A percentile compares a stretch with the other conserved stretches of the same genome.
Evolutionary conservation across 768 basidiomycete genomes (phyloP).

Genomic region (Kwoniella bestiolae): DNA sequence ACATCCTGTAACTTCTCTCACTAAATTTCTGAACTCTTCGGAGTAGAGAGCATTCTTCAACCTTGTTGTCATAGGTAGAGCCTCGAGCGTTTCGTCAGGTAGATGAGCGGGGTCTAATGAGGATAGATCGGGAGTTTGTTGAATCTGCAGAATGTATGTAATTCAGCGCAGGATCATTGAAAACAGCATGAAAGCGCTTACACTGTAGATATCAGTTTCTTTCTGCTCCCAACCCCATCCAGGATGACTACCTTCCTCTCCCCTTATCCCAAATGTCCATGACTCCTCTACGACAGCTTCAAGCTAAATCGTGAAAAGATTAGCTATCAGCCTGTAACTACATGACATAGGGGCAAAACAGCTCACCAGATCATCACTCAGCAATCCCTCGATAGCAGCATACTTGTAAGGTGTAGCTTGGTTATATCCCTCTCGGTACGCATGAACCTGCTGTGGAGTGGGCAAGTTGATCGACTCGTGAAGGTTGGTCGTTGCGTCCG

Average conservation of each 20-base stretch:
- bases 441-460: conserved; percentile 18
- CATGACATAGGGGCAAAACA: not conserved
- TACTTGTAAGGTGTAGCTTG: conserved; percentile 77
- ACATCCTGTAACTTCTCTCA: conserved; percentile 86
- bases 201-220: conserved; percentile 98
- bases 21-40: conserved; percentile 73
- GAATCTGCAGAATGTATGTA: conserved; percentile 66
- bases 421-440: conserved; percentile 61
- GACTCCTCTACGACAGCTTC: conserved; percentile 55
- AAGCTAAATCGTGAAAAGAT: conserved; percentile 34
- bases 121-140: conserved; percentile 95
- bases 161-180: not conserved
- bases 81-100: conserved; percentile 72
- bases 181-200: conserved; percentile 41
- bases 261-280: conserved; percentile 50
- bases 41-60: conserved; percentile 94
- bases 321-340: too few relatives aligned
- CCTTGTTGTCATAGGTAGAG: conserved; percentile 75
- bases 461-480: conserved; percentile 23
- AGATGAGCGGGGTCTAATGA: conserved; percentile 79
- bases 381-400: conserved; percentile 75
- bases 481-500: conserved; percentile 12
- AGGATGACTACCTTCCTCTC: conserved; percentile 50
- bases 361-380: conserved; percentile 78
- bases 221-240: conserved; percentile 66